phyloP scores from a whole-genome alignment of 108 stramenopile species.

The Craspedostauros australis region DNA sequence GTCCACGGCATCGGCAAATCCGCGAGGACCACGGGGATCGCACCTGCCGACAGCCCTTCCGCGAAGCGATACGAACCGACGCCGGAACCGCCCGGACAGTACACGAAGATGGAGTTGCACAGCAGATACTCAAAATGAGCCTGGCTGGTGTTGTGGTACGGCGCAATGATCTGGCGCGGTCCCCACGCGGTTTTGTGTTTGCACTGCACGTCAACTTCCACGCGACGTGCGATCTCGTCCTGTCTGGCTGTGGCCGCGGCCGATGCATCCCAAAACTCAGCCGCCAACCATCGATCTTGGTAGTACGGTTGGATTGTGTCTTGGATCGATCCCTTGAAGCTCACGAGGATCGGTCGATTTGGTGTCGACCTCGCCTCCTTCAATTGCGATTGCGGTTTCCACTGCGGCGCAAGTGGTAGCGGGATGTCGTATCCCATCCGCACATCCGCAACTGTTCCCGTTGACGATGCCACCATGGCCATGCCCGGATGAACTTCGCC shows the following conservation, averaged over 20 bases:
- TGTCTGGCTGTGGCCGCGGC: too few species aligned
- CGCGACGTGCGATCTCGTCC: conserved; percentile 2
- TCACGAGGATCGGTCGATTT: conserved; percentile 5
- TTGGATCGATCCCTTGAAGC: conserved; percentile 17
- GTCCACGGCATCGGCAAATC: conserved; percentile 10
- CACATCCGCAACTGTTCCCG: conserved; percentile 4
- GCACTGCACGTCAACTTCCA: conserved; percentile 25
- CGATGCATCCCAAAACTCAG: conserved; percentile 20
- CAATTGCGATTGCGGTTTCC: background rate
- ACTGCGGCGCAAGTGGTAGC: conserved; percentile 10
- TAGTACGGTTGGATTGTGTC: conserved; percentile 22
- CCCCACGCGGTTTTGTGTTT: conserved; percentile 2
- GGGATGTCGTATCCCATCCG: conserved; percentile 18
- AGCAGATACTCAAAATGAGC: conserved; percentile 6
- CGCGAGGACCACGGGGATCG: conserved; percentile 15
- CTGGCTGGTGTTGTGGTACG: conserved; percentile 8
- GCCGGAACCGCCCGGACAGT: conserved; percentile 25
- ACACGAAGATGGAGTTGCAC: conserved; percentile 18
- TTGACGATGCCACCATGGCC: conserved; percentile 6
- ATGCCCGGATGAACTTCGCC: conserved; percentile 5
- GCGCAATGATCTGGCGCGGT: background rate
- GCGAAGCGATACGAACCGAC: conserved; percentile 24
- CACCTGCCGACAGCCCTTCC: conserved; percentile 23
- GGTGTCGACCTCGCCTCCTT: conserved; percentile 1
- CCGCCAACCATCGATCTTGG: conserved; percentile 28